Percentiles rank a stretch among this genome's conserved stretches.
These are phyloP conservation scores for Zoysia pacifica DNA, from an alignment of 176 grass and related monocot genomes.

Conservation along the genomic window DNA sequence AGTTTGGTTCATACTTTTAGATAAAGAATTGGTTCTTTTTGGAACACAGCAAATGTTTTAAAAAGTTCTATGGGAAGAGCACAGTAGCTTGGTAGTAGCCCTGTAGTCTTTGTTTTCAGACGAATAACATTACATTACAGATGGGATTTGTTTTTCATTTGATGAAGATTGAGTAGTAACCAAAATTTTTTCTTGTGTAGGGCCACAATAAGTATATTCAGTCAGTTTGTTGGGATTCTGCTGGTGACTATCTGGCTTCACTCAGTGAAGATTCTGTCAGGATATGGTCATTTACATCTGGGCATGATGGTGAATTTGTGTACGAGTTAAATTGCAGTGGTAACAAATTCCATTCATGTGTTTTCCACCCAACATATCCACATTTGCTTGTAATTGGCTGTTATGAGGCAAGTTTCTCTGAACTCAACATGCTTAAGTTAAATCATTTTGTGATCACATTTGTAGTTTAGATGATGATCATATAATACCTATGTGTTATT, in stretches of 20 bases:
- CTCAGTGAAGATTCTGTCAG: conserved; percentile 87
- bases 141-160: conserved; percentile 1
- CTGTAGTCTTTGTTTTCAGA: not conserved
- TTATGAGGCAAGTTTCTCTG: conserved; percentile 69
- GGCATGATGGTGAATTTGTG: conserved; percentile 79
- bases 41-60: not conserved
- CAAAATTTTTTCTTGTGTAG: conserved; percentile 50
- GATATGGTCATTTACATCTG: conserved; percentile 80
- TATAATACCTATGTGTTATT: not conserved
- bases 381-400: conserved; percentile 85
- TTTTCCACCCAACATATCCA: conserved; percentile 77
- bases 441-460: conserved; percentile 11
- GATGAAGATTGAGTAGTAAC: not conserved
- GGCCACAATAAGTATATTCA: conserved; percentile 76
- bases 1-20: too few relatives aligned
- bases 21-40: not conserved
- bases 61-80: conserved; percentile 4
- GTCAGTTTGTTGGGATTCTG: conserved; percentile 87
- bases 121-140: not conserved
- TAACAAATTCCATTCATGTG: conserved; percentile 93
- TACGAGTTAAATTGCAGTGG: conserved; percentile 76
- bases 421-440: not conserved
- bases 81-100: not conserved
- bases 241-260: conserved; percentile 80
- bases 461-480: not conserved